phyloP scores from a whole-genome alignment of 2,329 filamentous ascomycete genomes.

The Atkinsonella texensis region DNA sequence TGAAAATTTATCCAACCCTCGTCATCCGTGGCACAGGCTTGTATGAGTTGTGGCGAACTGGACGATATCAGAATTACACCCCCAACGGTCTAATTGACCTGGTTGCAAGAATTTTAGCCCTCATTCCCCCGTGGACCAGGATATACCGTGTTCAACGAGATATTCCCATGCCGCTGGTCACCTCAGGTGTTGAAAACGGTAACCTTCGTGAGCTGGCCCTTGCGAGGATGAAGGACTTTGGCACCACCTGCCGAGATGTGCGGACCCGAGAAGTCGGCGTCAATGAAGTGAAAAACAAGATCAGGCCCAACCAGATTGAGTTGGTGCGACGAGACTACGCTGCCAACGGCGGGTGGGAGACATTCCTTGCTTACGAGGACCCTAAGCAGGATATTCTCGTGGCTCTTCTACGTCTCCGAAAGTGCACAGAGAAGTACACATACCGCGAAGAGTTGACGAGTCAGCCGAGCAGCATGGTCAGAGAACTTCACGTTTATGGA shows the following conservation, averaged over 20 bases:
- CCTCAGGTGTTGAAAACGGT: constrained; percentile 93
- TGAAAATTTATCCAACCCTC: constrained; percentile 96
- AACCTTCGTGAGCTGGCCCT: constrained; percentile 88
- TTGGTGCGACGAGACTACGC: constrained; percentile 86
- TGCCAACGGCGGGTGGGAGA: constrained; percentile 97
- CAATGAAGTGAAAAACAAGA: constrained; percentile 99
- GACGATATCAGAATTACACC: constrained; percentile 96
- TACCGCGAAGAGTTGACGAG: constrained; percentile 77
- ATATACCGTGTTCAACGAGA: constrained; percentile 98
- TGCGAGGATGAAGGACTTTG: constrained; percentile 98
- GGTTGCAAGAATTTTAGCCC: constrained; percentile 86
- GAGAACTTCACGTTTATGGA: constrained; percentile 93
- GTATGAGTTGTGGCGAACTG: constrained; percentile 95
- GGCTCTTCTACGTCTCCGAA: constrained; percentile 74
- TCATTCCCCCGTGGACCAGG: constrained; percentile 93
- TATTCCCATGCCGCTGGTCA: constrained; percentile 99
- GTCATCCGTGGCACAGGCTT: constrained; percentile 93
- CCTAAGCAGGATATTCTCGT: constrained; percentile 98
- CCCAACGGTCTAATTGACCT: constrained; percentile 94
- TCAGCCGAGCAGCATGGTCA: constrained; percentile 82
- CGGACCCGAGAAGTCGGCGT: constrained; percentile 93
- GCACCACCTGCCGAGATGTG: constrained; percentile 91
- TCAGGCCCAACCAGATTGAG: constrained; percentile 90
- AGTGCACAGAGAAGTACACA: constrained; percentile 84
- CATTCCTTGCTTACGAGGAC: constrained; percentile 94